These are phyloP conservation scores for Polyporus arcularius DNA, from an alignment of 768 basidiomycete genomes.

Conservation along the genomic window DNA sequence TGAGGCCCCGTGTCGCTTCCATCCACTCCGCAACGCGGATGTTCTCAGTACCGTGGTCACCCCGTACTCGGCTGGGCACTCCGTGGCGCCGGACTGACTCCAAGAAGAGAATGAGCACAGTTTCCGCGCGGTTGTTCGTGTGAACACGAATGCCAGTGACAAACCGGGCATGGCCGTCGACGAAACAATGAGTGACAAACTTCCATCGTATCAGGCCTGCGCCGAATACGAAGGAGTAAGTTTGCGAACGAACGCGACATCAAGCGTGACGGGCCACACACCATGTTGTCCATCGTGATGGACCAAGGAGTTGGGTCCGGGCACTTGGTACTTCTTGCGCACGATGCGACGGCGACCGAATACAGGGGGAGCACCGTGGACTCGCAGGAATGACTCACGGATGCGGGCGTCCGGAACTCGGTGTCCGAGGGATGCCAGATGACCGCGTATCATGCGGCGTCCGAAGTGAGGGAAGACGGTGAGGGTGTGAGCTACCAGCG, in stretches of 20 bases:
- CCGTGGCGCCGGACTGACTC: slow-evolving; percentile 27
- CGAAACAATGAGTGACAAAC: slow-evolving; percentile 24
- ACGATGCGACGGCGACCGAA: slow-evolving; percentile 8
- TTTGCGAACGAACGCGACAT: no score
- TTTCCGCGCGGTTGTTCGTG: slow-evolving; percentile 40
- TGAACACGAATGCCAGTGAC: slow-evolving; percentile 35
- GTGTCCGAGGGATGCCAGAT: not conserved
- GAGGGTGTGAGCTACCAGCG: not conserved
- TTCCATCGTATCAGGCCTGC: slow-evolving; percentile 25
- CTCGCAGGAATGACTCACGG: not conserved
- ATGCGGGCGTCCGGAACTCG: not conserved
- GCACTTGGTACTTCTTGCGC: slow-evolving; percentile 20
- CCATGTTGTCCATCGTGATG: slow-evolving; percentile 29
- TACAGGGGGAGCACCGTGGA: not conserved
- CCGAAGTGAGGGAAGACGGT: slow-evolving; percentile 1
- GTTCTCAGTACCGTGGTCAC: slow-evolving; percentile 44
- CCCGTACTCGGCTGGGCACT: slow-evolving; percentile 33
- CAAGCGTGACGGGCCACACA: no score
- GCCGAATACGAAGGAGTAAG: no score
- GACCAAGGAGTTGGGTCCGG: slow-evolving; percentile 24
- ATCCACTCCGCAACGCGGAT: slow-evolving; percentile 33
- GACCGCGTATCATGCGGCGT: slow-evolving; percentile 1
- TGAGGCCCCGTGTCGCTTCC: slow-evolving; percentile 33
- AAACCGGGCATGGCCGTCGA: slow-evolving; percentile 28
- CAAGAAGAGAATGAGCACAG: slow-evolving; percentile 38